These are phyloP conservation scores for Periconia sp. DNA, from an alignment of 2,329 filamentous ascomycete species.

Conservation along the genomic window DNA sequence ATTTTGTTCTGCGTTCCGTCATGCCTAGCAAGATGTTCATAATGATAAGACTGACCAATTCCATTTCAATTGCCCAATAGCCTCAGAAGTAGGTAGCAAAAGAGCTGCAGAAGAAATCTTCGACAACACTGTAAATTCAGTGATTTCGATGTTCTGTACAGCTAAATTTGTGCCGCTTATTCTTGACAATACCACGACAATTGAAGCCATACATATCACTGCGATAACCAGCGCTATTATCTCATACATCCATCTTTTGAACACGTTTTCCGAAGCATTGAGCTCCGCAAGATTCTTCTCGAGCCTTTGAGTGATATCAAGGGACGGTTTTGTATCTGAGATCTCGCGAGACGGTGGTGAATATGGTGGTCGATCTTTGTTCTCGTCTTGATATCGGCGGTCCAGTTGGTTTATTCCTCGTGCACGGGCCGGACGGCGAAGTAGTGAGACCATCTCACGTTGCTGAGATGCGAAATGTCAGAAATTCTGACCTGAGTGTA, in stretches of 20 bases:
- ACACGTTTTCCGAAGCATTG: conserved; percentile 1
- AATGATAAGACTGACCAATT: conserved; percentile 18
- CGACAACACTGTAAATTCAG: conserved; percentile 19
- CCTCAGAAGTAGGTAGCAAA: conserved; percentile 28
- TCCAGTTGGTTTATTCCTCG: too few relatives aligned
- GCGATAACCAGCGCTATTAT: conserved; percentile 29
- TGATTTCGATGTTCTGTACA: conserved; percentile 5
- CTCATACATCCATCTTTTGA: conserved; percentile 33
- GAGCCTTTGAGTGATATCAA: conserved; percentile 3
- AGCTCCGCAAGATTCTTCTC: conserved; percentile 1
- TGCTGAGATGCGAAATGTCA: too few relatives aligned
- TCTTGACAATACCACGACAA: conserved; percentile 33
- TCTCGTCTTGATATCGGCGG: background rate
- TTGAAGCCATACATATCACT: conserved; percentile 37
- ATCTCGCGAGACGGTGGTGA: background rate
- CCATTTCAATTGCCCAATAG: conserved; percentile 38
- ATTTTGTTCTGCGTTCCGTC: background rate
- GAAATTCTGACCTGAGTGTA: too few relatives aligned
- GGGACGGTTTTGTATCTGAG: background rate
- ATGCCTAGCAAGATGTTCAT: background rate
- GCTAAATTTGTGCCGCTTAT: conserved; percentile 37
- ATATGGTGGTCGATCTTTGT: background rate
- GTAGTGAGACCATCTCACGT: background rate
- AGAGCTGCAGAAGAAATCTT: conserved; percentile 29
- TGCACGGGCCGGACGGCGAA: background rate